Base-by-base conservation (phyloP, 2,329 filamentous ascomycete species). In the Thermoascus crustaceus region DNA sequence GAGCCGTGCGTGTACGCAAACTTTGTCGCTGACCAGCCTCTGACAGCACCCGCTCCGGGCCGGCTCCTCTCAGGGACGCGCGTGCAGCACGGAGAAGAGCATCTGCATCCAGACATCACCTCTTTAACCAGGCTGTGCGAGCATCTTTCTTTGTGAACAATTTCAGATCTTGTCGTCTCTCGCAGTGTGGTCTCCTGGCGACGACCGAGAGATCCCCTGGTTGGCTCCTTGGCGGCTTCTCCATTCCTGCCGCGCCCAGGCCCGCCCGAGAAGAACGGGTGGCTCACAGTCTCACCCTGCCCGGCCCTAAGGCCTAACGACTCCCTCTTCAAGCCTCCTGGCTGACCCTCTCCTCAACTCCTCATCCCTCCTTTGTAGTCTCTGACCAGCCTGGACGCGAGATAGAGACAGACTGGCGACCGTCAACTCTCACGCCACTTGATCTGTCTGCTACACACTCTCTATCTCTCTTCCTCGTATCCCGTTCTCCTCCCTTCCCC, bases 291-390 rank as follows among this genome's bases (percentile, higher is more conserved):
- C 30, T 41, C 25, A 36, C 37, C 30, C 27, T 30, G 30, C 25
- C 37, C 24, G 32, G 27, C 33, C 37, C 42, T 25, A 35, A 19
- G 26, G 41, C 33, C 37, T 41, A 37, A 25, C 21, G 22, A 33
- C 36, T 37, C 22, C 14, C 23, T 30, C 35, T 33, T 30, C 35
- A 27, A 9, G 11, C 34, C 34, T 37, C 40, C 26, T 29, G 26
- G 26, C 26, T 29, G 26, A 9, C n/a, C n/a, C n/a, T n/a, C n/a
- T n/a, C n/a, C n/a, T n/a, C n/a, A n/a, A n/a, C n/a, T n/a, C n/a
- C n/a, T n/a, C n/a, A n/a, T n/a, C n/a, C n/a, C n/a, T n/a, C n/a
- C n/a, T n/a, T n/a, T n/a, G n/a, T n/a, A n/a, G n/a, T n/a, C n/a
- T n/a, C n/a, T n/a, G n/a, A n/a, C n/a, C n/a, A n/a, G n/a, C n/a